Base-by-base conservation (phyloP, 495 filamentous ascomycete species). In the Daldinia vernicosa region DNA sequence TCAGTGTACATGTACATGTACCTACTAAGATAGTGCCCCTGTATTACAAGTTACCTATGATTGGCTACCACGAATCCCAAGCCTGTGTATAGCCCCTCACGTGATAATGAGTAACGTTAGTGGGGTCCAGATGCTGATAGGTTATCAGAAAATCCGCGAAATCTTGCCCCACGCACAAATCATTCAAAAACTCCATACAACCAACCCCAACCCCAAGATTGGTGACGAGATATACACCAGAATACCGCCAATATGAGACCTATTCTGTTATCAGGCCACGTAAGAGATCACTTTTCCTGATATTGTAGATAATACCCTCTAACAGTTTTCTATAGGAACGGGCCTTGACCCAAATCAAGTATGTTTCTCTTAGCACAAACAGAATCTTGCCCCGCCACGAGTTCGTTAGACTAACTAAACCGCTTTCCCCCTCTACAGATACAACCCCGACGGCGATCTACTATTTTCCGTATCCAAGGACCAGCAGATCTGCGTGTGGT, bases 401-500 rank as follows among this genome's bases (percentile, higher is more conserved):
- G 17, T 19, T 54, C 60, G 24, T 43, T 53, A 51, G 57, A 69
- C 66, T 70, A 70, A 74, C 52, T 52, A 40, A 65, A 19, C 55
- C 60, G 1, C 52, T 51, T 43, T 26, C 53, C 32, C 50, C 24
- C 26, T 53, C 50, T 40, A 26, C 22, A 92, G 91, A 81, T 97
- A 93, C 86, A 97, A 94, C 84, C 88, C 88, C 83, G 95, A 99
- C 82, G 95, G 95, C 82, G 95, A 99, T 80, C 89, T 99, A 63
- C 87, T 99, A 73, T 98, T 99, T 85, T 98, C 95, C 57, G 93
- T 93, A 53, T 89, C 95, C 63, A 99, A 99, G 84, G 95, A 99
- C 84, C 95, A 98, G 80, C 87, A 95, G 69, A 92, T 97, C 74
- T 97, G 94, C 85, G 93, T 88, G 68, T 98, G 95, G 94, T 97